Evolutionary conservation across 352 stramenopile genomes (phyloP).

Genomic region (Globisporangium paddicum): DNA sequence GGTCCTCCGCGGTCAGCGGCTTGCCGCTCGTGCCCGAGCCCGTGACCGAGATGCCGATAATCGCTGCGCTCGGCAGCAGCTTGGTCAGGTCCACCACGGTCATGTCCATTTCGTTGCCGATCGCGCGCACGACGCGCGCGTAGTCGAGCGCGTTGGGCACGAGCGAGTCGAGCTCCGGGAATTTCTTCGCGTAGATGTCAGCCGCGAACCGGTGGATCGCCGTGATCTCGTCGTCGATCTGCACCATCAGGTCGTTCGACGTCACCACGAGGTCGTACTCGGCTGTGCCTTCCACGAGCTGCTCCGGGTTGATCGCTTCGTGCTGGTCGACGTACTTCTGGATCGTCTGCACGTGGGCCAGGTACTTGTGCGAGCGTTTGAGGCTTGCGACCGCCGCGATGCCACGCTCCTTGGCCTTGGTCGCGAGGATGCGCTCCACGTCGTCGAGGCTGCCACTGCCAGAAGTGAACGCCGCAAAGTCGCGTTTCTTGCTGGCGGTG

Average conservation of each 20-base stretch:
- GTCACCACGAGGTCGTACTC: slow-evolving; percentile 87
- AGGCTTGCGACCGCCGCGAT: slow-evolving; percentile 61
- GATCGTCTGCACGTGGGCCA: slow-evolving; percentile 66
- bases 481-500: slow-evolving; percentile 15
- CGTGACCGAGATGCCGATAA: slow-evolving; percentile 95
- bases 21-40: slow-evolving; percentile 89
- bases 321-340: slow-evolving; percentile 41
- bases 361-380: slow-evolving; percentile 70
- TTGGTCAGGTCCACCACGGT: slow-evolving; percentile 88
- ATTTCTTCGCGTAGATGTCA: slow-evolving; percentile 91
- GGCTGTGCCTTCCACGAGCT: slow-evolving; percentile 51
- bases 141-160: slow-evolving; percentile 92
- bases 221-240: slow-evolving; percentile 93
- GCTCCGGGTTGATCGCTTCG: slow-evolving; percentile 21
- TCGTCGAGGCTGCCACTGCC: slow-evolving; percentile 21
- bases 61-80: slow-evolving; percentile 88
- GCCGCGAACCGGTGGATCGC: slow-evolving; percentile 89
- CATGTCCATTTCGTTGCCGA: slow-evolving; percentile 94
- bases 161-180: slow-evolving; percentile 94
- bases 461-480: slow-evolving; percentile 16
- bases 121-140: slow-evolving; percentile 87
- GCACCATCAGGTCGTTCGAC: slow-evolving; percentile 91
- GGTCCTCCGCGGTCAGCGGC: slow-evolving; percentile 56
- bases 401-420: slow-evolving; percentile 41
- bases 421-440: slow-evolving; percentile 34